A percentile compares a stretch with the other conserved stretches of the same genome.
phyloP scores from a whole-genome alignment of 2,329 filamentous ascomycete genomes.

The Byssothecium circinans region DNA sequence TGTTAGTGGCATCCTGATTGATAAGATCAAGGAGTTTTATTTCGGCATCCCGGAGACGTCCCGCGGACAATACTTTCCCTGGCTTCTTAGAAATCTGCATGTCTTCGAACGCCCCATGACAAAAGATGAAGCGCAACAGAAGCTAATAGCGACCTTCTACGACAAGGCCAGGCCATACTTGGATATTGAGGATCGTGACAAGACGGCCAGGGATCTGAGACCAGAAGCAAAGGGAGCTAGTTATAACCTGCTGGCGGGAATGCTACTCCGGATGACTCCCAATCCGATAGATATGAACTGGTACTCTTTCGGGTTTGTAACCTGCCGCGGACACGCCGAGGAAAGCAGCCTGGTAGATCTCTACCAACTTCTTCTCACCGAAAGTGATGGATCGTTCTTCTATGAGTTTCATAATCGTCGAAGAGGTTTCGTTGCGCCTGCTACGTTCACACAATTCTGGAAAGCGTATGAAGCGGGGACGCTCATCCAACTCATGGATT shows the following conservation, averaged over 20 bases:
- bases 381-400: conserved; percentile 11
- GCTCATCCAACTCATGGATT: conserved; percentile 32
- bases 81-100: conserved; percentile 25
- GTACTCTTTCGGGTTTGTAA: conserved; percentile 23
- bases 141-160: conserved; percentile 15
- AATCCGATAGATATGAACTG: conserved; percentile 14
- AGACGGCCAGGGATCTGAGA: conserved; percentile 13
- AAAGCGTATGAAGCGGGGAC: conserved; percentile 24
- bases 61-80: conserved; percentile 31
- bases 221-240: conserved; percentile 19
- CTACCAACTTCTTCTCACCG: conserved; percentile 17
- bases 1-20: conserved; percentile 17
- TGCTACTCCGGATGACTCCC: conserved; percentile 12
- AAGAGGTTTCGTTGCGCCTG: neutral
- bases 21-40: conserved; percentile 26
- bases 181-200: conserved; percentile 16
- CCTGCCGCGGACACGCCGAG: conserved; percentile 19
- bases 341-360: conserved; percentile 17
- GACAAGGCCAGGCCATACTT: conserved; percentile 24
- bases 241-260: conserved; percentile 11
- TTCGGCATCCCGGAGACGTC: conserved; percentile 16
- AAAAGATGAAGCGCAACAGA: conserved; percentile 16
- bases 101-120: conserved; percentile 16
- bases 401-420: conserved; percentile 8
- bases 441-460: conserved; percentile 32